Evolutionary conservation across 768 basidiomycete genomes (phyloP).

Genomic region (Trametopsis cervina): DNA sequence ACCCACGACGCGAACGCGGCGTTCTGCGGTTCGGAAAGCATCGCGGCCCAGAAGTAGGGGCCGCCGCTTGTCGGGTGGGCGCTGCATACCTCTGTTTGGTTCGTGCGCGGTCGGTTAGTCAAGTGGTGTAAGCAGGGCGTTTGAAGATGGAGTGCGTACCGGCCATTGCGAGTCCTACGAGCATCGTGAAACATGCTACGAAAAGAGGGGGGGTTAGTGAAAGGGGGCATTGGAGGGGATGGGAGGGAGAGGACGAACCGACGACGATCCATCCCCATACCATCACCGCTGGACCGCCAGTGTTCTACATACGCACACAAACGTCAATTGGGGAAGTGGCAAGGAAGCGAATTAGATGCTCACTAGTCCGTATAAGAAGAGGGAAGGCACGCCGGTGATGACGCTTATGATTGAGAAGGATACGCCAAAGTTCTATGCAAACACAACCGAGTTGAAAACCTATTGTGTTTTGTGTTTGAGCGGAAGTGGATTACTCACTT

Average conservation of each 20-base stretch:
- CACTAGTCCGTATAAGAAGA: constrained; percentile 65
- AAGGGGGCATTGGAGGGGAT: too few relatives aligned
- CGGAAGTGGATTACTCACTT: constrained; percentile 33
- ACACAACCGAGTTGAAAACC: background rate
- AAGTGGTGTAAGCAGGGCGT: background rate
- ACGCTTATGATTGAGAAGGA: constrained; percentile 75
- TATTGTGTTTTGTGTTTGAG: background rate
- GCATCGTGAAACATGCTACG: constrained; percentile 52
- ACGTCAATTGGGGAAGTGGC: background rate
- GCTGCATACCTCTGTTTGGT: constrained; percentile 41
- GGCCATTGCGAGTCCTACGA: constrained; percentile 72
- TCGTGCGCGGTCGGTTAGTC: too few relatives aligned
- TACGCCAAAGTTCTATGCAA: constrained; percentile 57
- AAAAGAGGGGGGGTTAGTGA: background rate
- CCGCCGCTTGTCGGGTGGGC: constrained; percentile 70
- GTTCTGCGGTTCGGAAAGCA: constrained; percentile 49
- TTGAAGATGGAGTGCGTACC: constrained; percentile 30
- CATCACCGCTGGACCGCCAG: constrained; percentile 73
- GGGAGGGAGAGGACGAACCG: constrained; percentile 29
- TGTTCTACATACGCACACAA: constrained; percentile 39
- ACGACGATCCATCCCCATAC: constrained; percentile 70
- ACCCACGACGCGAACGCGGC: constrained; percentile 70
- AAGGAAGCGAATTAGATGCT: constrained; percentile 17
- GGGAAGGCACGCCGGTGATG: constrained; percentile 64
- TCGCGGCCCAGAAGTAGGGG: constrained; percentile 79